Evolutionary conservation across 2,329 filamentous ascomycete species (phyloP).

Genomic region (Aspergillus spinulosporus): DNA sequence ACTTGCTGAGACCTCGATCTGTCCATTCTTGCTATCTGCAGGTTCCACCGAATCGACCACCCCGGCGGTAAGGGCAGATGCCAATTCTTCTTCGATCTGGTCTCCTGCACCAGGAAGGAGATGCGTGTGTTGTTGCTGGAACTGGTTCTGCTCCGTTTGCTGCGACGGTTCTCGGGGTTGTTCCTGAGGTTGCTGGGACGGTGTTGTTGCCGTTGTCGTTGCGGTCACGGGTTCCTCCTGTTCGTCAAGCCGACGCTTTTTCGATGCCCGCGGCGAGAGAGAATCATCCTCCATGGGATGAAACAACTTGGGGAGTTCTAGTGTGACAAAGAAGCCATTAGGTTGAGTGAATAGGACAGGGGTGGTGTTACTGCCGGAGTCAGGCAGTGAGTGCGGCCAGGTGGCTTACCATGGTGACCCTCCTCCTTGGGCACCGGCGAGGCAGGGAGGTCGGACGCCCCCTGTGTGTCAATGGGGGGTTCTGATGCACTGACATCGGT

Average conservation of each 20-base stretch:
- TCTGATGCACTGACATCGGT: conserved; percentile 32
- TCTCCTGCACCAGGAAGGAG: conserved; percentile 28
- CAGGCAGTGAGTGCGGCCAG: conserved; percentile 7
- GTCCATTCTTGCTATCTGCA: conserved; percentile 24
- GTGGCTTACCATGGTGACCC: conserved; percentile 36
- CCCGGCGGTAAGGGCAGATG: conserved; percentile 35
- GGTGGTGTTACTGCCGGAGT: conserved; percentile 6
- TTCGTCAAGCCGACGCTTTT: conserved; percentile 42
- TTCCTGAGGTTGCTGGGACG: background rate
- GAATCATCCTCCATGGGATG: conserved; percentile 39
- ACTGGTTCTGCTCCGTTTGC: conserved; percentile 18
- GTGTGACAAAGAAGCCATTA: conserved; percentile 7
- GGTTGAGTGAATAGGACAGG: background rate
- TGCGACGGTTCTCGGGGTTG: conserved; percentile 1
- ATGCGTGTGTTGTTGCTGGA: conserved; percentile 10
- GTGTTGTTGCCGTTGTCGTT: background rate
- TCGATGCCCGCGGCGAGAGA: conserved; percentile 37
- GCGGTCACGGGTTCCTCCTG: conserved; percentile 22
- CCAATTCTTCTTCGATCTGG: conserved; percentile 40
- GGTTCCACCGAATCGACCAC: conserved; percentile 31
- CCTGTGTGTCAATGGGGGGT: conserved; percentile 32
- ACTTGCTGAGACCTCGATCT: conserved; percentile 22
- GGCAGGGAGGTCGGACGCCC: conserved; percentile 31
- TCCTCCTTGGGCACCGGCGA: conserved; percentile 30
- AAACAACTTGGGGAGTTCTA: conserved; percentile 32